phyloP scores from a whole-genome alignment of 108 stramenopile genomes.

The Craspedostauros australis region DNA sequence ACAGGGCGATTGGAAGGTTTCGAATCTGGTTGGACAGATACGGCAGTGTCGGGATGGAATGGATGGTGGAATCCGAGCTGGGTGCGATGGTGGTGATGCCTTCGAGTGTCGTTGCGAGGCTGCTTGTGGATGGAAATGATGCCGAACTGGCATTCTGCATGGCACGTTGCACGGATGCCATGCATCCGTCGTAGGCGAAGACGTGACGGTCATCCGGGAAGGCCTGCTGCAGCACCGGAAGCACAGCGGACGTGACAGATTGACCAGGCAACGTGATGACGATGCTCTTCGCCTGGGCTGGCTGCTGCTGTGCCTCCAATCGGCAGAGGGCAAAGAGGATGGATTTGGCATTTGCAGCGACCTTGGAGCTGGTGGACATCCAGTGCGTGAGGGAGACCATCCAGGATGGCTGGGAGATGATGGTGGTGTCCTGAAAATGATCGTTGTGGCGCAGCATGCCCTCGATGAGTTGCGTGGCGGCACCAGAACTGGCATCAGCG shows the following conservation, averaged over 20 bases:
- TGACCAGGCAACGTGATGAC: constrained; percentile 69
- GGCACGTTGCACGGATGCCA: constrained; percentile 38
- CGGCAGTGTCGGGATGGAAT: constrained; percentile 30
- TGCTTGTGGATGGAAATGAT: too few species aligned
- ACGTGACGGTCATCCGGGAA: constrained; percentile 82
- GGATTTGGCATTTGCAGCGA: constrained; percentile 26
- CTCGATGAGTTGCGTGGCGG: constrained; percentile 22
- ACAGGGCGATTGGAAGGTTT: constrained; percentile 28
- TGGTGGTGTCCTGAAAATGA: constrained; percentile 19
- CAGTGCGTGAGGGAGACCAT: constrained; percentile 53
- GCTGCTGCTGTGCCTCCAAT: constrained; percentile 54
- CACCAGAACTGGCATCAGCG: constrained; percentile 61
- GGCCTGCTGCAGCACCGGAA: constrained; percentile 59
- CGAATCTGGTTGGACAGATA: constrained; percentile 32
- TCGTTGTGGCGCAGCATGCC: constrained; percentile 24
- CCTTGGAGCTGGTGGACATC: constrained; percentile 23
- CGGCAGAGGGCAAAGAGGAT: constrained; percentile 73
- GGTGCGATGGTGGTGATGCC: background rate
- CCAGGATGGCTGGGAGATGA: constrained; percentile 52
- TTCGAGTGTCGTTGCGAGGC: too few species aligned
- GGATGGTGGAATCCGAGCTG: constrained; percentile 14
- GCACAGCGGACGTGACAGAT: constrained; percentile 39
- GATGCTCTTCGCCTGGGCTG: constrained; percentile 44
- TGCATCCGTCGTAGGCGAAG: constrained; percentile 72
- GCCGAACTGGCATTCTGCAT: too few species aligned